Evolutionary conservation across 257 asterid genomes (phyloP).

Genomic region (Solanum ahanhuiri): DNA sequence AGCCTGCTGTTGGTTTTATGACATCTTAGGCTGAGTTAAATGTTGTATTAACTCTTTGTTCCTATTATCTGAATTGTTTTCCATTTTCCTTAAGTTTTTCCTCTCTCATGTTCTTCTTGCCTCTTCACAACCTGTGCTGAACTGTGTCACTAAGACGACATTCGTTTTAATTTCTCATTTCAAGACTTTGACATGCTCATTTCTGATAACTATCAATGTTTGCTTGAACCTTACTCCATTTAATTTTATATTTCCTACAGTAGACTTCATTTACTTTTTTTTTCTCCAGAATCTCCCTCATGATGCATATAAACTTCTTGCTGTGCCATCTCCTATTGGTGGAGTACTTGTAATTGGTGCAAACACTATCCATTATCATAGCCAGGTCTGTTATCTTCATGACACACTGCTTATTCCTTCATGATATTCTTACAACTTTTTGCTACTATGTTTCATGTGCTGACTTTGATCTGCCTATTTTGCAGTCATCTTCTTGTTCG

Average conservation of each 20-base stretch:
- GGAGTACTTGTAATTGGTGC: constrained; percentile 95
- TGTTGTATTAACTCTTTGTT: not conserved
- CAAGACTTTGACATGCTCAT: not conserved
- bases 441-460: constrained; percentile 3
- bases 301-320: constrained; percentile 97
- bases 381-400: constrained; percentile 53
- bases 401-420: constrained; percentile 2
- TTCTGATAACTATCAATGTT: not conserved
- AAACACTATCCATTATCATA: constrained; percentile 88
- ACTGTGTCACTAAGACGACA: not conserved
- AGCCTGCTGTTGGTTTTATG: not conserved
- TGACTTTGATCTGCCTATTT: constrained; percentile 12
- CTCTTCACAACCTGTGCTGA: not conserved
- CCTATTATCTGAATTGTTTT: not conserved
- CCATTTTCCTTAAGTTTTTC: not conserved
- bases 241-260: not conserved
- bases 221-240: not conserved
- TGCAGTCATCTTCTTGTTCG: constrained; percentile 83
- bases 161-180: not conserved
- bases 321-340: constrained; percentile 97
- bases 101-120: not conserved
- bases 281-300: constrained; percentile 77
- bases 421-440: not conserved
- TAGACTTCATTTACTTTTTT: constrained; percentile 5
- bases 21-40: not conserved